Evolutionary conservation across 148 eudicot species (phyloP), one percentile per base, ranked within the genome.

Genomic region (Pouteria glomerata): DNA sequence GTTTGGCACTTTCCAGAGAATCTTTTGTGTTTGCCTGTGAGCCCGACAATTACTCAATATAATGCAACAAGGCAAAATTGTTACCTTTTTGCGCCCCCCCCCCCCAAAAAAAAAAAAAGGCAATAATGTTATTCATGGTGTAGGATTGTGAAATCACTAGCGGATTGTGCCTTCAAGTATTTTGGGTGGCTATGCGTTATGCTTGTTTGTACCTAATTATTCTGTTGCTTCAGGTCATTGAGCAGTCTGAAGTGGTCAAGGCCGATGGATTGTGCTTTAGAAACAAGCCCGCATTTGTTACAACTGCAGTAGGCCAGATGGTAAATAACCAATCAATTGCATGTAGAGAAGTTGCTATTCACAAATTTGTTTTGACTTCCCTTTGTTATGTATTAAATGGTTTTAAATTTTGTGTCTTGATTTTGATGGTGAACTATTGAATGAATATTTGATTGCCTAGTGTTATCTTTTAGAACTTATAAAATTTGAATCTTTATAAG

Each of bases 261-360:
- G 93, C 78, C 51, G 83, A 77, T 14, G 86, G 88, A 59, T 79
- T 88, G 76, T 71, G 73, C 35, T 83, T 77, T 68, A 76, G 91
- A 70, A 82, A 68, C 74, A 81, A 53, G 50, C 89, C 96, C 42
- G 84, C 85, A 59, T 82, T 88, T 26, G 78, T 88, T 58, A 85
- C 93, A 60, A 87, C 82, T 71, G 97, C 96, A 55, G 84, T 86
- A 80, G 98, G 88, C 55, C 97, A 89, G 81, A 91, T 91, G 97
- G 98, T 94, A 80, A 60, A 76, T 57, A 39, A 23, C 41, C 45
- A 52, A n/a, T 37, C 39, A 13, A 10, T 64, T 24, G 12, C 26
- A 30, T 51, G 60, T 23, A 55, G 23, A 14, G 11, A 55, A 12
- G 33, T 35, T 69, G 30, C 24, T 69, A 33, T 35, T 1, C 1